Conservation (phyloP, 179 eudicot genomes). For the Corrigiola litoralis region DNA sequence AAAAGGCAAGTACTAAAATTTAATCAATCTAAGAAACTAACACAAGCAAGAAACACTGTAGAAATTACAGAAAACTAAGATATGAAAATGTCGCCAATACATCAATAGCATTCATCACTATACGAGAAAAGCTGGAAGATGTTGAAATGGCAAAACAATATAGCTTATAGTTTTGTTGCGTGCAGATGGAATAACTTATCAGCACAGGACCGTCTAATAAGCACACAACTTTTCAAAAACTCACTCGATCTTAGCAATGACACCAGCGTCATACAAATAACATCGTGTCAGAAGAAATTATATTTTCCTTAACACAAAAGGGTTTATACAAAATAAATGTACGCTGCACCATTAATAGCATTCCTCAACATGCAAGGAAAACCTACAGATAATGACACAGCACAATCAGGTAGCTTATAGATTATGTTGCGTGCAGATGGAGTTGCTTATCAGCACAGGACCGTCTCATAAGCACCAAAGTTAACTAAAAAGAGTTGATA, state of each 20-base stretch:
- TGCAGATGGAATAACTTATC: slow-evolving; percentile 18
- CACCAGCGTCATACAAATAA: too few relatives aligned
- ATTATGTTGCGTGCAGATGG: slow-evolving; percentile 18
- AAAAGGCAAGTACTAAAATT: too few relatives aligned
- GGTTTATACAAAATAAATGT: not conserved
- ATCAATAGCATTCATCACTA: slow-evolving; percentile 1
- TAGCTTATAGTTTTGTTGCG: slow-evolving; percentile 31
- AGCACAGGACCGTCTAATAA: slow-evolving; percentile 35
- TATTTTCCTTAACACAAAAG: not conserved
- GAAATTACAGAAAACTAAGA: too few relatives aligned
- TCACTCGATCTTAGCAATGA: not conserved
- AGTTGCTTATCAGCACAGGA: slow-evolving; percentile 14
- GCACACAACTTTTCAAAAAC: slow-evolving; percentile 4
- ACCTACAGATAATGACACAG: not conserved
- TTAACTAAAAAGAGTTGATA: too few relatives aligned
- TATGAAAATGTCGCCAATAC: slow-evolving; percentile 2
- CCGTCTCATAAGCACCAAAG: slow-evolving; percentile 20
- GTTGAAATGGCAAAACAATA: slow-evolving; percentile 15
- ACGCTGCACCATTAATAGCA: not conserved
- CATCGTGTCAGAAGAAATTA: not conserved
- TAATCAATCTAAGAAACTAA: too few relatives aligned
- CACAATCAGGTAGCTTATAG: slow-evolving; percentile 11
- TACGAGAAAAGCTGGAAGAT: not conserved
- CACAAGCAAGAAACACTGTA: too few relatives aligned
- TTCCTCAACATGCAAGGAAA: slow-evolving; percentile 1